Conservation (phyloP, 2,329 filamentous ascomycete species). For the Cercospora nicotianae region DNA sequence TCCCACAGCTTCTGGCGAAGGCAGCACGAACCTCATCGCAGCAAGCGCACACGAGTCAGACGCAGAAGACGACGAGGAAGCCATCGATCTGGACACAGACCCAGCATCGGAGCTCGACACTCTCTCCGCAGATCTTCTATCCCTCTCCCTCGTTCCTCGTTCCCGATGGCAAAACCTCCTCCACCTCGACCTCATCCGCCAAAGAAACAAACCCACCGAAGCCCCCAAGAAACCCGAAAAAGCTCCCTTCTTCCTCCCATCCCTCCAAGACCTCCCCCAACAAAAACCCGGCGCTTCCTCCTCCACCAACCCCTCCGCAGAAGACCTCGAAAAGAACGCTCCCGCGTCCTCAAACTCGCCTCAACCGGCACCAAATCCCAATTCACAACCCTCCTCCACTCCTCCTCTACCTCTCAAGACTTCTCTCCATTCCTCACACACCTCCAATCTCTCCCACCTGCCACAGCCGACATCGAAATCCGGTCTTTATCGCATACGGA, state of each 20-base stretch:
- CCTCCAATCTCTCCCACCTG: slow-evolving; percentile 77
- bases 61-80: slow-evolving; percentile 63
- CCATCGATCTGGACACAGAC: slow-evolving; percentile 53
- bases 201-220: slow-evolving; percentile 91
- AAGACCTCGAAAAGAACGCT: slow-evolving; percentile 38
- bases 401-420: slow-evolving; percentile 53
- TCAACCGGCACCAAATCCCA: slow-evolving; percentile 16
- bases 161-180: slow-evolving; percentile 92
- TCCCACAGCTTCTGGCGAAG: slow-evolving; percentile 81
- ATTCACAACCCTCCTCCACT: slow-evolving; percentile 53
- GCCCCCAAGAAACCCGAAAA: slow-evolving; percentile 89
- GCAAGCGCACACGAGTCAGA: slow-evolving; percentile 52
- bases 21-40: slow-evolving; percentile 63
- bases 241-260: slow-evolving; percentile 91
- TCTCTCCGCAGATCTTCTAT: slow-evolving; percentile 78
- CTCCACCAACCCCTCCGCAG: slow-evolving; percentile 25
- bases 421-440: slow-evolving; percentile 72
- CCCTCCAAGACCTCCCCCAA: slow-evolving; percentile 48
- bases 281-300: slow-evolving; percentile 19
- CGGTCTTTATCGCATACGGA: slow-evolving; percentile 63
- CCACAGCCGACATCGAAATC: slow-evolving; percentile 85
- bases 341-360: slow-evolving; percentile 35
- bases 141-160: slow-evolving; percentile 83
- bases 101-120: slow-evolving; percentile 46
- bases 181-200: slow-evolving; percentile 84